Percentiles rank a stretch among this genome's conserved stretches.
phyloP scores from a whole-genome alignment of 176 grass and related monocot species.

The Musa beccarii region DNA sequence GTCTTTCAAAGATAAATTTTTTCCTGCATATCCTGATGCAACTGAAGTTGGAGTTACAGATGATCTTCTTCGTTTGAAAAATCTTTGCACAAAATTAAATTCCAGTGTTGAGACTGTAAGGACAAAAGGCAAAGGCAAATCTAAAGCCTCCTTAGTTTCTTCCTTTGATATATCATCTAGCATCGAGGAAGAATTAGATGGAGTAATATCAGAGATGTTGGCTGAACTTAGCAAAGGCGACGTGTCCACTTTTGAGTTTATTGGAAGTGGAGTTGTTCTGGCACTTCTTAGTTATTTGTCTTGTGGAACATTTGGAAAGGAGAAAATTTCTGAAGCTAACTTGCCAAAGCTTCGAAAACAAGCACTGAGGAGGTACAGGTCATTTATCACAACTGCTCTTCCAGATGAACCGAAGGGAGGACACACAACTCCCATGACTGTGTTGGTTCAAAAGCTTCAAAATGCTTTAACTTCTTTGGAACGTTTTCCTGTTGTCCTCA shows the following conservation, averaged over 20 bases:
- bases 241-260: slow-evolving; percentile 94
- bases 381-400: slow-evolving; percentile 60
- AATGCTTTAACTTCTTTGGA: slow-evolving; percentile 66
- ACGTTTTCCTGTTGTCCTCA: slow-evolving; percentile 67
- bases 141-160: slow-evolving; percentile 33
- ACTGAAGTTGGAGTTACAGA: slow-evolving; percentile 60
- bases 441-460: slow-evolving; percentile 78
- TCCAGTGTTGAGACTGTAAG: slow-evolving; percentile 34
- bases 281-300: slow-evolving; percentile 70
- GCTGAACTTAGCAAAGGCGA: slow-evolving; percentile 66
- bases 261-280: slow-evolving; percentile 61
- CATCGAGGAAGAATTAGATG: slow-evolving; percentile 53
- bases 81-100: slow-evolving; percentile 68
- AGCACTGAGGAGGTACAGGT: slow-evolving; percentile 58
- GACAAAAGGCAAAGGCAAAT: slow-evolving; percentile 72
- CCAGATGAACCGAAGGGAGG: slow-evolving; percentile 26
- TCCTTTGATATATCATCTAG: slow-evolving; percentile 40
- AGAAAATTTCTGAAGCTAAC: slow-evolving; percentile 50
- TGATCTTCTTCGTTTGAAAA: slow-evolving; percentile 52
- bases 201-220: slow-evolving; percentile 47
- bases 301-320: slow-evolving; percentile 65
- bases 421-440: slow-evolving; percentile 43
- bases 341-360: slow-evolving; percentile 53
- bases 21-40: slow-evolving; percentile 44
- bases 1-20: slow-evolving; percentile 75